Conservation (phyloP, 164 flowering plant species). For the Kalanchoe fedtschenkoi region DNA sequence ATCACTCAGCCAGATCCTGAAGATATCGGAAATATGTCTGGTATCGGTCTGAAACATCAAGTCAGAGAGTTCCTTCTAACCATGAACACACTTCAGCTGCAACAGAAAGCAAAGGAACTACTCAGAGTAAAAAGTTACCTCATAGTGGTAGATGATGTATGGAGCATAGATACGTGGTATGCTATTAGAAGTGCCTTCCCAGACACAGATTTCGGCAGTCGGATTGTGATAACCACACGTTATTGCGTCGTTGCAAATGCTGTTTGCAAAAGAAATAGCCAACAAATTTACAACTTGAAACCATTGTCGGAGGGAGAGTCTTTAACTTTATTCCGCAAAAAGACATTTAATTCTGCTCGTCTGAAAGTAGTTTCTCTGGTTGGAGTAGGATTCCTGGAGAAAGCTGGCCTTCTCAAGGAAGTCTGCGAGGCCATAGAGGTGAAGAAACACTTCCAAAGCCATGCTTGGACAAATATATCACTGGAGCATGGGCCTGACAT, state of each 20-base stretch:
- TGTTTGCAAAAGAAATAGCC: not conserved
- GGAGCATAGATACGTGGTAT: conserved; percentile 18
- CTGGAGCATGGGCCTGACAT: too few species aligned
- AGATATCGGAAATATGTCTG: not conserved
- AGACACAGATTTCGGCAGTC: conserved; percentile 7
- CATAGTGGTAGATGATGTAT: conserved; percentile 26
- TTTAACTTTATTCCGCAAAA: conserved; percentile 18
- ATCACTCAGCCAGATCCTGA: not conserved
- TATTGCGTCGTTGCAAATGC: conserved; percentile 9
- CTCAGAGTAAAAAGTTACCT: conserved; percentile 14
- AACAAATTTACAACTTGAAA: conserved; percentile 8
- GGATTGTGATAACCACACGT: conserved; percentile 21
- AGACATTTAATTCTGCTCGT: conserved; percentile 12
- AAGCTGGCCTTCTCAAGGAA: too few species aligned
- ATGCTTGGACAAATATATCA: too few species aligned
- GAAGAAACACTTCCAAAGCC: too few species aligned
- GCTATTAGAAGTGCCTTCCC: conserved; percentile 15
- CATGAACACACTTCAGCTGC: not conserved
- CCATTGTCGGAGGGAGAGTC: conserved; percentile 12
- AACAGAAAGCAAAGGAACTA: not conserved
- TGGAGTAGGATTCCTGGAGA: too few species aligned
- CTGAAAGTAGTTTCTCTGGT: too few species aligned
- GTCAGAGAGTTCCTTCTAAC: too few species aligned
- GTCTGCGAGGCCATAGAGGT: too few species aligned
- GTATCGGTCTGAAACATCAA: too few species aligned